Evolutionary conservation across 306 rosid genomes (phyloP).

Genomic region (Benincasa hispida): DNA sequence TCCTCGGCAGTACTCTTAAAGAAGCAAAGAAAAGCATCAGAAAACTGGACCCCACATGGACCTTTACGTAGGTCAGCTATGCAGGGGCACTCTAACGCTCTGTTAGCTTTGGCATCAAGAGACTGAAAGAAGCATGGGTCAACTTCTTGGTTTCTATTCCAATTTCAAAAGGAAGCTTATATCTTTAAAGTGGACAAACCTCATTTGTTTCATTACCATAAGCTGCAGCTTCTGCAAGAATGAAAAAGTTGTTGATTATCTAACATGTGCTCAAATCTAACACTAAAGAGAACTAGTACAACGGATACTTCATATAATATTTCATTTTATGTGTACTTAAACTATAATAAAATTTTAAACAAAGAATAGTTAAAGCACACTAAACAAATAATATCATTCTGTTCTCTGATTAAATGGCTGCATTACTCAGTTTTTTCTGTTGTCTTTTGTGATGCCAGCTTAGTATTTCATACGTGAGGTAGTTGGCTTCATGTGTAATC

Average conservation of each 20-base stretch:
- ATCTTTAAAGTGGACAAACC: conserved; percentile 32
- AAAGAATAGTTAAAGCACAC: neutral
- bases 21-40: conserved; percentile 77
- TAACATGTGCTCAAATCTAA: neutral
- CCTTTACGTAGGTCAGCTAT: conserved; percentile 76
- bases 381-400: neutral
- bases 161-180: conserved; percentile 2
- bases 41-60: conserved; percentile 67
- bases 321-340: neutral
- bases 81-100: conserved; percentile 90
- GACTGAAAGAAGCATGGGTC: conserved; percentile 43
- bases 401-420: neutral
- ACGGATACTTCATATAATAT: conserved; percentile 2
- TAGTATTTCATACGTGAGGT: neutral
- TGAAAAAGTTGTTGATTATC: conserved; percentile 1
- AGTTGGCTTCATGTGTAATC: neutral
- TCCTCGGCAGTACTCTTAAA: conserved; percentile 80
- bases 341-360: neutral
- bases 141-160: neutral
- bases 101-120: conserved; percentile 71
- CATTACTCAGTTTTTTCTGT: neutral
- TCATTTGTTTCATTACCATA: conserved; percentile 55
- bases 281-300: neutral
- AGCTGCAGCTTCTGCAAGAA: conserved; percentile 69
- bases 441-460: neutral